Conservation (phyloP, 208 protist species). For the Angomonas desouzai region DNA sequence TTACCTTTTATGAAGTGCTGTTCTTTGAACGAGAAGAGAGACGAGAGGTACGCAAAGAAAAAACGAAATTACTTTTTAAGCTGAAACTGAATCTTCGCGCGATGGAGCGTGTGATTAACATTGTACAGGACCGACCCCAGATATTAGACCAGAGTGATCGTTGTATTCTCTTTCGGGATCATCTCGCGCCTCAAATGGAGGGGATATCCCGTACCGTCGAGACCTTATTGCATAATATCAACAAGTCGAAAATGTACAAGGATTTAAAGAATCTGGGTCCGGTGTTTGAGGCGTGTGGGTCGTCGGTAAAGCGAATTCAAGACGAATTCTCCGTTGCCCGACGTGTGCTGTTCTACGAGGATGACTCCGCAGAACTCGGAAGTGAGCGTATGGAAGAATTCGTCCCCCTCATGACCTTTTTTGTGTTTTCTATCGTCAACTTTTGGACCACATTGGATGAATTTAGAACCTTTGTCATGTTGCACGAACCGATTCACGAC, state of each 20-base stretch:
- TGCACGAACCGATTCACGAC: slow-evolving; percentile 17
- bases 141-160: slow-evolving; percentile 55
- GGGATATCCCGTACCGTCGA: slow-evolving; percentile 45
- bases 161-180: slow-evolving; percentile 45
- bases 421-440: slow-evolving; percentile 77
- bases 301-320: slow-evolving; percentile 50
- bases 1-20: slow-evolving; percentile 65
- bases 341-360: slow-evolving; percentile 60
- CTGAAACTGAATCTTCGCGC: slow-evolving; percentile 65
- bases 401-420: slow-evolving; percentile 78
- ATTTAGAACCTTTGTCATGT: slow-evolving; percentile 33
- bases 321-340: slow-evolving; percentile 58
- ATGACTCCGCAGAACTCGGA: slow-evolving; percentile 8
- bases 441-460: slow-evolving; percentile 63
- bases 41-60: slow-evolving; percentile 56
- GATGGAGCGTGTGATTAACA: slow-evolving; percentile 71
- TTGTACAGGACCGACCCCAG: slow-evolving; percentile 60
- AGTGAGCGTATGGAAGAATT: slow-evolving; percentile 67
- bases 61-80: slow-evolving; percentile 47
- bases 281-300: slow-evolving; percentile 48
- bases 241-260: slow-evolving; percentile 37
- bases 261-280: slow-evolving; percentile 30
- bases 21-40: slow-evolving; percentile 65
- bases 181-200: slow-evolving; percentile 54
- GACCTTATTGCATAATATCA: slow-evolving; percentile 44